A percentile compares a stretch with the other conserved stretches of the same genome.
These are phyloP conservation scores for Penicillium sp. DNA, from an alignment of 2,329 filamentous ascomycete species.

Conservation along the genomic window DNA sequence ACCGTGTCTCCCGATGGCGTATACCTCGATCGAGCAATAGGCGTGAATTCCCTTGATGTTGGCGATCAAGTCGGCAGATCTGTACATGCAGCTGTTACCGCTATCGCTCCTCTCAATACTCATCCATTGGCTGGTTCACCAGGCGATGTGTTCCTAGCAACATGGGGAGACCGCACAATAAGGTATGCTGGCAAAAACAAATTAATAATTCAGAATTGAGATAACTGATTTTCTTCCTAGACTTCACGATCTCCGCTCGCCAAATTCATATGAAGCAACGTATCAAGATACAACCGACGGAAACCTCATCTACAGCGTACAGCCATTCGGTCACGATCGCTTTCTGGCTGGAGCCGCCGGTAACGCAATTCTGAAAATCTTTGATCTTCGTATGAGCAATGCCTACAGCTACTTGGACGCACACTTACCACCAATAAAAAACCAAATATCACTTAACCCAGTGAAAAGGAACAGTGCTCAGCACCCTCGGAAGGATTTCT, in stretches of 20 bases:
- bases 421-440: slow-evolving; percentile 7
- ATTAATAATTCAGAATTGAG: background rate
- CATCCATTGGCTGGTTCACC: slow-evolving; percentile 25
- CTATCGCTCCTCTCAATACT: slow-evolving; percentile 38
- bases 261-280: slow-evolving; percentile 46
- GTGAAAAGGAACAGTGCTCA: background rate
- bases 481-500: slow-evolving; percentile 37
- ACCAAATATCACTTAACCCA: background rate
- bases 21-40: slow-evolving; percentile 35
- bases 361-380: slow-evolving; percentile 62
- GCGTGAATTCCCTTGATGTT: slow-evolving; percentile 37
- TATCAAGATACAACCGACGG: slow-evolving; percentile 60
- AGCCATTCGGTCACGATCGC: slow-evolving; percentile 56
- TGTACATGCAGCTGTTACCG: slow-evolving; percentile 32
- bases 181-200: slow-evolving; percentile 27
- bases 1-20: slow-evolving; percentile 50
- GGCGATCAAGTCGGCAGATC: slow-evolving; percentile 21
- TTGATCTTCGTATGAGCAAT: slow-evolving; percentile 58
- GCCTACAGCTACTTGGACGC: slow-evolving; percentile 35
- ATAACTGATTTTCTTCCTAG: slow-evolving; percentile 26
- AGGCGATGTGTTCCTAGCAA: slow-evolving; percentile 58
- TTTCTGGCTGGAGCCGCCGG: slow-evolving; percentile 59
- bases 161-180: slow-evolving; percentile 59
- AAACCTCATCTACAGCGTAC: slow-evolving; percentile 60
- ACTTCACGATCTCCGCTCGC: slow-evolving; percentile 62